Conservation (phyloP, 352 stramenopile genomes). For the Pythium chondricola region DNA sequence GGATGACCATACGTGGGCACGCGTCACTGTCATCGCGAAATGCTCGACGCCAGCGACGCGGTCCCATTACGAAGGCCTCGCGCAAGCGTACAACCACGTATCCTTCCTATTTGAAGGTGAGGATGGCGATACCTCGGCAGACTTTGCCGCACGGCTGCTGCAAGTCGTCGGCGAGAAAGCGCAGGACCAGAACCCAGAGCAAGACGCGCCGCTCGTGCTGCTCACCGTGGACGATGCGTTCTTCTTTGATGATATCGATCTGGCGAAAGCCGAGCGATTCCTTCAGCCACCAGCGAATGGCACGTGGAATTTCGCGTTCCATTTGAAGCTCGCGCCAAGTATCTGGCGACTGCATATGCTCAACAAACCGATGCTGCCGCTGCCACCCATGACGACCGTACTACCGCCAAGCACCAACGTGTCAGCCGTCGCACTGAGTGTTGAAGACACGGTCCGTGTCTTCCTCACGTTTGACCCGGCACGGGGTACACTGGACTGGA, state of each 20-base stretch:
- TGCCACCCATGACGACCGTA: conserved; percentile 26
- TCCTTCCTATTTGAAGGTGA: conserved; percentile 31
- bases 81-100: conserved; percentile 23
- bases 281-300: background rate
- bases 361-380: conserved; percentile 41
- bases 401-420: conserved; percentile 3
- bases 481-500: conserved; percentile 56
- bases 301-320: conserved; percentile 51
- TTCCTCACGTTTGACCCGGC: conserved; percentile 43
- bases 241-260: conserved; percentile 43
- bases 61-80: conserved; percentile 27
- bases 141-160: conserved; percentile 31
- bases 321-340: conserved; percentile 68
- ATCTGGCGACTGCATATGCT: conserved; percentile 72
- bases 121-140: background rate
- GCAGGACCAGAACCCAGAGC: background rate
- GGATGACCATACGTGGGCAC: conserved; percentile 22
- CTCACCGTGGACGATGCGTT: conserved; percentile 62
- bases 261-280: conserved; percentile 25
- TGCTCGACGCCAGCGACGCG: conserved; percentile 29
- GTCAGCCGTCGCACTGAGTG: conserved; percentile 8
- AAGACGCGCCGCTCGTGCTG: conserved; percentile 19
- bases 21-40: conserved; percentile 27
- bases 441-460: conserved; percentile 4
- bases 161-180: conserved; percentile 7